Percentiles rank a stretch among this genome's conserved stretches.
phyloP scores from a whole-genome alignment of 805 yeast species.

The Wickerhamiella domercqiae region DNA sequence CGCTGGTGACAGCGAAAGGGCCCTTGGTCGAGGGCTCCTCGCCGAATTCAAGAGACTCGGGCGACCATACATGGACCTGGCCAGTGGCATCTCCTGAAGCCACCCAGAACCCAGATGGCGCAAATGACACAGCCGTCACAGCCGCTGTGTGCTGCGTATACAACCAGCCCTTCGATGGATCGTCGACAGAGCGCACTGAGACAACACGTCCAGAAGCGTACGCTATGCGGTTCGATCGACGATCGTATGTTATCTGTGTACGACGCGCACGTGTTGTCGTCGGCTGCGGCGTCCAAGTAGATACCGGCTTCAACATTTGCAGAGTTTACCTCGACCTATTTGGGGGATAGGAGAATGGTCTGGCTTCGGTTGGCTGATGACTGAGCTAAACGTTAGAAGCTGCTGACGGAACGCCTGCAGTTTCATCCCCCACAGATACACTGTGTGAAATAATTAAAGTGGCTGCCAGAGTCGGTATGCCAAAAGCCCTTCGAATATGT shows the following conservation, averaged over 20 bases:
- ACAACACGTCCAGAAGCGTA: slow-evolving; percentile 75
- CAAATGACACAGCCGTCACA: slow-evolving; percentile 72
- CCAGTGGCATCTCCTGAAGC: slow-evolving; percentile 93
- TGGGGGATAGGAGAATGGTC: too few relatives aligned
- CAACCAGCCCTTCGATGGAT: slow-evolving; percentile 31
- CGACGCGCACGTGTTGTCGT: slow-evolving; percentile 54
- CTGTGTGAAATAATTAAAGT: too few relatives aligned
- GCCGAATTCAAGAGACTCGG: slow-evolving; percentile 30
- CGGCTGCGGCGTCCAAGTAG: slow-evolving; percentile 63
- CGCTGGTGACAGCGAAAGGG: slow-evolving; percentile 65
- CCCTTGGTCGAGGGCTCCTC: slow-evolving; percentile 46
- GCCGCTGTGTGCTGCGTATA: slow-evolving; percentile 54
- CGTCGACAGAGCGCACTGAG: slow-evolving; percentile 47
- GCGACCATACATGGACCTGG: slow-evolving; percentile 63
- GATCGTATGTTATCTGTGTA: slow-evolving; percentile 63
- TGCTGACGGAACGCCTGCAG: too few relatives aligned
- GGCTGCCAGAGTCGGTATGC: too few relatives aligned
- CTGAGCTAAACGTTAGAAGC: too few relatives aligned
- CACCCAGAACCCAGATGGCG: slow-evolving; percentile 79
- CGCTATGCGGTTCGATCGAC: slow-evolving; percentile 50
- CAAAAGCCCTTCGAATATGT: too few relatives aligned
- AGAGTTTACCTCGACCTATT: too few relatives aligned
- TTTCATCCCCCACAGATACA: too few relatives aligned
- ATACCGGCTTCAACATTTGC: slow-evolving; percentile 1
- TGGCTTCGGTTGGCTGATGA: too few relatives aligned